phyloP scores from a whole-genome alignment of 2,329 filamentous ascomycete genomes.

The Talaromyces albobiverticillius region DNA sequence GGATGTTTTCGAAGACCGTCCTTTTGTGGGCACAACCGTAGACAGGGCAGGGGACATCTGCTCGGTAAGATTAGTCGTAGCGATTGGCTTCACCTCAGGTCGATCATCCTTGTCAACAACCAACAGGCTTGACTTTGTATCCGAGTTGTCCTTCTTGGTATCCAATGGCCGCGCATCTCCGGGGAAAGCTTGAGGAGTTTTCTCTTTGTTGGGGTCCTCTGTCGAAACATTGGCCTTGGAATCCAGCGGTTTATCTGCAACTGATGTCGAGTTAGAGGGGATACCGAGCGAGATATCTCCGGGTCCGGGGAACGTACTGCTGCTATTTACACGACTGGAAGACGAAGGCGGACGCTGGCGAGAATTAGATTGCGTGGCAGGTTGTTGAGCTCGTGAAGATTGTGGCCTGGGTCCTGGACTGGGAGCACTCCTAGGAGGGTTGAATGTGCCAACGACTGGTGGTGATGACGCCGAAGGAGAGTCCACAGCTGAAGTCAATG shows the following conservation, averaged over 20 bases:
- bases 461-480: constrained; percentile 74
- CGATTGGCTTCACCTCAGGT: constrained; percentile 27
- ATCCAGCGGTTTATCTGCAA: constrained; percentile 44
- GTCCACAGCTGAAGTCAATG: constrained; percentile 51
- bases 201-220: constrained; percentile 34
- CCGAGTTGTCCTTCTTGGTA: constrained; percentile 14
- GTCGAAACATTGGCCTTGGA: constrained; percentile 56
- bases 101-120: constrained; percentile 36
- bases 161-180: constrained; percentile 29
- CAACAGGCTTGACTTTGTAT: constrained; percentile 21
- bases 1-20: constrained; percentile 39
- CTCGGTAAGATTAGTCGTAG: constrained; percentile 35
- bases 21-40: constrained; percentile 26
- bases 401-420: constrained; percentile 65
- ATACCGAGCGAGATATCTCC: constrained; percentile 28
- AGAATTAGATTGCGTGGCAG: constrained; percentile 62
- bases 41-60: constrained; percentile 13
- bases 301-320: constrained; percentile 36
- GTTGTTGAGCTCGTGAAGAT: constrained; percentile 71
- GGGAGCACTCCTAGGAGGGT: constrained; percentile 54
- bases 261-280: constrained; percentile 22
- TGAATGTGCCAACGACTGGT: constrained; percentile 66
- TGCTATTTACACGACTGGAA: constrained; percentile 59
- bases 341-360: constrained; percentile 59
- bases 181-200: constrained; percentile 32